These are phyloP conservation scores for Coix lacrymajobi DNA, from an alignment of 176 grass and related monocot genomes.

Conservation along the genomic window DNA sequence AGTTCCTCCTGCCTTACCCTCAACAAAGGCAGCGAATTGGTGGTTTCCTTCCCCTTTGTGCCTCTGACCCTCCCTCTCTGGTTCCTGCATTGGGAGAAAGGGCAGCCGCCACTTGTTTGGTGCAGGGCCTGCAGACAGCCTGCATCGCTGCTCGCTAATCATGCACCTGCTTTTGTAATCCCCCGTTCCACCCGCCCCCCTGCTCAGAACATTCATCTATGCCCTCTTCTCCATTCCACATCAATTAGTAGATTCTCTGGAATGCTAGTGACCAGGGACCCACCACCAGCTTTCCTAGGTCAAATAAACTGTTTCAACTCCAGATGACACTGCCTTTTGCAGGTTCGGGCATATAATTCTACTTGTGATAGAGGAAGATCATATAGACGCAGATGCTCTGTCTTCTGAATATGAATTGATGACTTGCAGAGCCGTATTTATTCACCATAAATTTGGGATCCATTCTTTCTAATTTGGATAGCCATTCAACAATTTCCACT, in stretches of 20 bases:
- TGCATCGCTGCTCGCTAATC: slow-evolving; percentile 37
- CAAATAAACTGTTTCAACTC: slow-evolving; percentile 33
- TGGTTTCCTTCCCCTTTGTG: not conserved
- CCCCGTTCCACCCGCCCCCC: slow-evolving; percentile 9
- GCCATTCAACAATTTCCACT: not conserved
- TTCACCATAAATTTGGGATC: not conserved
- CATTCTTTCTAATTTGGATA: slow-evolving; percentile 11
- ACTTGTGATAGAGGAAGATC: not conserved
- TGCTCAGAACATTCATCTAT: slow-evolving; percentile 36
- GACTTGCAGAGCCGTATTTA: not conserved
- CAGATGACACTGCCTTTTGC: slow-evolving; percentile 1
- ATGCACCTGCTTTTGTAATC: slow-evolving; percentile 29
- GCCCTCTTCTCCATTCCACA: slow-evolving; percentile 2
- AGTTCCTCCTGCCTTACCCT: not conserved
- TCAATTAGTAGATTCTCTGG: slow-evolving; percentile 33
- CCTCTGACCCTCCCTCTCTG: slow-evolving; percentile 9
- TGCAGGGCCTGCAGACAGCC: slow-evolving; percentile 28
- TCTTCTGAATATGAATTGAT: not conserved
- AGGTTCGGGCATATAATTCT: slow-evolving; percentile 9
- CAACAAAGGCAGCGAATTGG: not conserved
- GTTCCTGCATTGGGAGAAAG: slow-evolving; percentile 8
- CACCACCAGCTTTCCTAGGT: slow-evolving; percentile 16
- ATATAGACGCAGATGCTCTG: not conserved
- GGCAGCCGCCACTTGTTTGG: slow-evolving; percentile 28
- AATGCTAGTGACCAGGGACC: slow-evolving; percentile 21